Evolutionary conservation across 2,329 filamentous ascomycete genomes (phyloP).

Genomic region (Rutstroemia sp.): DNA sequence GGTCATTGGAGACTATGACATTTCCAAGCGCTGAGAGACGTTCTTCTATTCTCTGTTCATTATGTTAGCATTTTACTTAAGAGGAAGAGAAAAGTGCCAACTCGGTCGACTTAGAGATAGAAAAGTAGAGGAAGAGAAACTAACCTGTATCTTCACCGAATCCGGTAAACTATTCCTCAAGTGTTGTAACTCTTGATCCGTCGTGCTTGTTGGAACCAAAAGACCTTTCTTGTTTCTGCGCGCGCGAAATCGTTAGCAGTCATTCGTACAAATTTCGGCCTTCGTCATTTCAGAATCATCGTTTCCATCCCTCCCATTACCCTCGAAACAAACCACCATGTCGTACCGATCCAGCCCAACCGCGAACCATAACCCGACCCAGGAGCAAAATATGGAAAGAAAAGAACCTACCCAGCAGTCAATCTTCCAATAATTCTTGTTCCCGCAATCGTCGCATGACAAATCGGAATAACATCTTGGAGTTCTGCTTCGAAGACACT

Average conservation of each 20-base stretch:
- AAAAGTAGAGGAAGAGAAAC: neutral
- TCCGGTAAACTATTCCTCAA: conserved; percentile 92
- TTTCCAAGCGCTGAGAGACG: conserved; percentile 91
- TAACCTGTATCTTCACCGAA: conserved; percentile 68
- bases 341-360: neutral
- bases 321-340: neutral
- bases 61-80: too few relatives aligned
- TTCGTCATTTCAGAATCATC: neutral
- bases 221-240: conserved; percentile 88
- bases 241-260: conserved; percentile 10
- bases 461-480: conserved; percentile 94
- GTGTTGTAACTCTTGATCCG: conserved; percentile 97
- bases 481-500: conserved; percentile 97
- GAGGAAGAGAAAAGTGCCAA: neutral
- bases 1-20: conserved; percentile 93
- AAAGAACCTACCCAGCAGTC: conserved; percentile 67
- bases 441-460: conserved; percentile 91
- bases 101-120: too few relatives aligned
- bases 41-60: conserved; percentile 79
- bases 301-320: neutral
- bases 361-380: neutral
- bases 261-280: neutral
- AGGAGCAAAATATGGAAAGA: neutral
- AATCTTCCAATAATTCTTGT: conserved; percentile 93
- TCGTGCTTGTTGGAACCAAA: conserved; percentile 90